These are phyloP conservation scores for Paradendryphiella salina DNA, from an alignment of 2,329 filamentous ascomycete species.

Conservation along the genomic window DNA sequence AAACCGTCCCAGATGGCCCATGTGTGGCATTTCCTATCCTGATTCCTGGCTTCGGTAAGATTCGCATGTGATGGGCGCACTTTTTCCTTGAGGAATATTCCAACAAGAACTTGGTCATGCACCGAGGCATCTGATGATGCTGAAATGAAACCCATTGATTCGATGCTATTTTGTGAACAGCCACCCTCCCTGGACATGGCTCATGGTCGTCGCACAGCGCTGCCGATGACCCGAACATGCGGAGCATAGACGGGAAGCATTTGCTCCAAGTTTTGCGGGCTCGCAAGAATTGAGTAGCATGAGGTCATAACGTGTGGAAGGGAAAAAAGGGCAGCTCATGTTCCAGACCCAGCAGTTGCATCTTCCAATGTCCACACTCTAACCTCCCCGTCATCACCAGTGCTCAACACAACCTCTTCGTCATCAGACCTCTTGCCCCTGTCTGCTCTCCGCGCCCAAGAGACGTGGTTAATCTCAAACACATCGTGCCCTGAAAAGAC, in stretches of 20 bases:
- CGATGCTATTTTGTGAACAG: background rate
- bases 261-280: background rate
- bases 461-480: constrained; percentile 91
- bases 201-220: background rate
- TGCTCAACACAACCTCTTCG: constrained; percentile 87
- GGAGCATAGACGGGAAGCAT: background rate
- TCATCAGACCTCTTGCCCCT: constrained; percentile 60
- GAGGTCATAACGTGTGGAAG: constrained; percentile 1
- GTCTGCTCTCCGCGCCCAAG: constrained; percentile 82
- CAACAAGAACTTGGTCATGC: no score
- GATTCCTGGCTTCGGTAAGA: constrained; percentile 13
- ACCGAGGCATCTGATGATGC: no score
- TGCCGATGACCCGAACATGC: background rate
- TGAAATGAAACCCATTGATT: background rate
- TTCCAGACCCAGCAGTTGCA: background rate
- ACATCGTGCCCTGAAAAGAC: constrained; percentile 79
- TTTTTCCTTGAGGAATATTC: no score
- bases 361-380: constrained; percentile 69
- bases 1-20: constrained; percentile 10
- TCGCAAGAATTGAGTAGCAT: background rate
- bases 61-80: constrained; percentile 5
- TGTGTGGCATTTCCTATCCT: constrained; percentile 22
- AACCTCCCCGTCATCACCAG: constrained; percentile 88
- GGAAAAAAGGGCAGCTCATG: background rate
- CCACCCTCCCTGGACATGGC: background rate